Evolutionary conservation across 2,329 filamentous ascomycete species (phyloP), one percentile per base, ranked within the genome.

Genomic region (Rutstroemia sp.): DNA sequence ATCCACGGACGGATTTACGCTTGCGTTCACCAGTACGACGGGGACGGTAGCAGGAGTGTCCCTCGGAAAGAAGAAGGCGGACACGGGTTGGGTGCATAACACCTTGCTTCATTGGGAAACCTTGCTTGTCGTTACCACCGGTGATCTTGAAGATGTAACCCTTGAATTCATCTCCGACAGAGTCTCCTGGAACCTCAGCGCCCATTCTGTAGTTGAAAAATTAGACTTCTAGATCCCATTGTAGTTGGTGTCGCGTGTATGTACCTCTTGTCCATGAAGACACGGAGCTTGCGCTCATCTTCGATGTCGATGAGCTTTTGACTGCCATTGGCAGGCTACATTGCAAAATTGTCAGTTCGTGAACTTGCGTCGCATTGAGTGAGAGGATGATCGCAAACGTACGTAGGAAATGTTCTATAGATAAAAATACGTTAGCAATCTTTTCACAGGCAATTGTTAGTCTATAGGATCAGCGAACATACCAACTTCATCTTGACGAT

Each of bases 31-130:
- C 94, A 68, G 87, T 89, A 76, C 94, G 92, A 79, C 94, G 92
- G 75, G 92, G 86, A 75, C 94, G 92, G 87, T 97, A 99, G 89
- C 94, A 99, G 70, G 90, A 94, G 89, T 97, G 94, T 76, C 94
- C 94, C 57, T 95, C 91, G 75, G 87, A 75, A 74, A 99, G 90
- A 72, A 99, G 88, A 69, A 99, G 91, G 70, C 89, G 88, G 80
- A 96, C 94, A 94, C 94, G 94, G 76, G 89, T 94, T 72, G 94
- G 92, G 78, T 95, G 89, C 84, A 99, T 92, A 76, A 95, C 89
- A 84, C 94, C 94, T 87, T 99, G 95, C 91, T 99, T 99, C 94
- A 99, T 99, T 71, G 94, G 94, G 86, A 99, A 99, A 82, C 94
- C 94, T 84, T 99, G 95, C 90, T 99, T 99, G 89, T 99, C 94